A percentile compares a stretch with the other conserved stretches of the same genome.
Conservation (phyloP, 768 basidiomycete species). For the Cyclocybe cylindracea region DNA sequence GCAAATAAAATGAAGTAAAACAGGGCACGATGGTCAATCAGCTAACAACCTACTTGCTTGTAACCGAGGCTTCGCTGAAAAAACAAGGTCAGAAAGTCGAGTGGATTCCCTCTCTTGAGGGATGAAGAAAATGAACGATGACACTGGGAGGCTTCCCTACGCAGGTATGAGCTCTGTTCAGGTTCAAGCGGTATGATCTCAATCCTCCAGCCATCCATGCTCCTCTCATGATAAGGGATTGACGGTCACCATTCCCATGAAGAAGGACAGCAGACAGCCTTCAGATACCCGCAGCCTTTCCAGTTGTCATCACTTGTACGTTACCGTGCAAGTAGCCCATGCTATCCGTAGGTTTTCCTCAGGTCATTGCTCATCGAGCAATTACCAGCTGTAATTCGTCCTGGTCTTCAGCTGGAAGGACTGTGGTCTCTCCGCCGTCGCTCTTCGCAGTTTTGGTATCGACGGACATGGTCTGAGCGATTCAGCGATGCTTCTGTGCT, state of each 20-base stretch:
- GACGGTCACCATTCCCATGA: constrained; percentile 17
- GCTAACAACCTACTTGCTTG: constrained; percentile 58
- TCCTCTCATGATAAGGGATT: constrained; percentile 9
- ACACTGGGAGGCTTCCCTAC: constrained; percentile 93
- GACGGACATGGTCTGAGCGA: constrained; percentile 15
- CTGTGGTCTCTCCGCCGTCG: constrained; percentile 23
- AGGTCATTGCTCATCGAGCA: constrained; percentile 25
- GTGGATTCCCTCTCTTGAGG: constrained; percentile 36
- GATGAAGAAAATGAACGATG: constrained; percentile 42
- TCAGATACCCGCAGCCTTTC: constrained; percentile 92
- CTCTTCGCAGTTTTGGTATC: constrained; percentile 22
- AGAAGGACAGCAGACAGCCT: constrained; percentile 27
- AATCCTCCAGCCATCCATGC: constrained; percentile 56
- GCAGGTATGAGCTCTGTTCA: constrained; percentile 98
- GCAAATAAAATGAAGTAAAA: constrained; percentile 2
- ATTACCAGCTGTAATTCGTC: constrained; percentile 52
- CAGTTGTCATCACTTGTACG: constrained; percentile 69
- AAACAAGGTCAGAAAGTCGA: constrained; percentile 49
- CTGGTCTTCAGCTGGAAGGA: constrained; percentile 27
- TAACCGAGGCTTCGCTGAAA: constrained; percentile 75
- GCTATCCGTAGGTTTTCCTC: constrained; percentile 28
- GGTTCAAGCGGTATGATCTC: constrained; percentile 98
- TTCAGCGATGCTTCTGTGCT: too few species aligned
- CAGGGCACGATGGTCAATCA: background rate
- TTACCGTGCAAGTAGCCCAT: constrained; percentile 61